Base-by-base conservation (phyloP, 441 rosid species). In the Erodium moschatum region DNA sequence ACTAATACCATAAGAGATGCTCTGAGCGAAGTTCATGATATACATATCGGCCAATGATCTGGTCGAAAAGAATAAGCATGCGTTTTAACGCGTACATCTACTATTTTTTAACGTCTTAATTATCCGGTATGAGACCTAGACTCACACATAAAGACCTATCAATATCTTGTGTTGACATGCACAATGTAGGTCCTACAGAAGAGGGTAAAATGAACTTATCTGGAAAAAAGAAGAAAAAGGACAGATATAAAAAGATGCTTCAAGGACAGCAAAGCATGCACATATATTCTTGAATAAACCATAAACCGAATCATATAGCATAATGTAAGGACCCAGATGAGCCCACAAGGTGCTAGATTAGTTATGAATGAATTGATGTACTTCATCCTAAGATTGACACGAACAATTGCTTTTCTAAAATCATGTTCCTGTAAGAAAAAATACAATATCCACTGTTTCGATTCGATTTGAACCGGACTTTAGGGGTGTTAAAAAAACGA, bases 201-300 rank as follows among this genome's bases (percentile, higher is more conserved):
- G 56, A 48, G 56, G 56, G 27, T 48, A n/a, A n/a, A 48, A 48
- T 48, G 16, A n/a, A 15, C 56, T 48, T 48, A 48, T 48, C 16
- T 13, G 56, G 56, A 13, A 48, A 48, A 48, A 48, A n/a, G 56
- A 5, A 48, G 56, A n/a, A 13, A 48, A 48, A 48, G 56, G 56
- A 48, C 12, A 48, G 18, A 13, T n/a, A 48, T 11, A 48, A 48
- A 48, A 24, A 24, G 56, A 48, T 48, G 56, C 6, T 48, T n/a
- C 16, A 48, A 48, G 56, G 56, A 48, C 56, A 48, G 56, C 56
- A 48, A 48, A 48, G 56, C 56, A 48, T 48, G 18, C 56, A 48
- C 18, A 48, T 13, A 48, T 48, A 24, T 24, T 13, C 56, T 48
- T 48, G 18, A 48, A 48, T 48, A n/a, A 46, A 46, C 54, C 54